phyloP scores from a whole-genome alignment of 345 rosid genomes.

The Murraya paniculata region DNA sequence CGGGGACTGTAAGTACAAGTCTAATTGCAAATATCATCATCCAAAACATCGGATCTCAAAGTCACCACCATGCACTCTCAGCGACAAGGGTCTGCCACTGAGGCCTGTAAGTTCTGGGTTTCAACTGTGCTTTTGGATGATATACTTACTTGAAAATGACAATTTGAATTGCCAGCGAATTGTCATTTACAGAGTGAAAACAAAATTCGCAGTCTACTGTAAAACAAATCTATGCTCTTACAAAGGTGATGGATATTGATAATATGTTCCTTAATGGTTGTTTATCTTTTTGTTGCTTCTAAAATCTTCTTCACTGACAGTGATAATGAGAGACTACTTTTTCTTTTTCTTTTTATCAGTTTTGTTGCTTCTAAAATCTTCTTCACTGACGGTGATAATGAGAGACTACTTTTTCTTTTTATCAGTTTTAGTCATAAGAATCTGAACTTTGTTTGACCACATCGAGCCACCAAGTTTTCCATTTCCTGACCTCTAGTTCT shows the following conservation, averaged over 20 bases:
- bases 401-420: background rate
- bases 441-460: background rate
- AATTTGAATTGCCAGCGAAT: background rate
- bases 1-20: slow-evolving; percentile 87
- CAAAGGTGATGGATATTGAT: background rate
- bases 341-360: background rate
- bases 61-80: slow-evolving; percentile 51
- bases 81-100: slow-evolving; percentile 88
- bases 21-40: slow-evolving; percentile 87
- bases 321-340: background rate
- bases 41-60: slow-evolving; percentile 58
- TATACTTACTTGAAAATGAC: background rate
- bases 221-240: background rate
- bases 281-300: background rate
- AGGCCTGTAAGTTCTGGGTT: slow-evolving; percentile 75
- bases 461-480: background rate
- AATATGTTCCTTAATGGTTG: background rate
- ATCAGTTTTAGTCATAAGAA: background rate
- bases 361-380: background rate
- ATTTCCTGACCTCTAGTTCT: background rate
- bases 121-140: slow-evolving; percentile 2
- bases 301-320: background rate
- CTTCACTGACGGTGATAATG: background rate
- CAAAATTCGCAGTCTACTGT: background rate
- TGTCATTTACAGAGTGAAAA: background rate